Base-by-base conservation (phyloP, 2,329 filamentous ascomycete species). In the Aspergillus spinulosporus region DNA sequence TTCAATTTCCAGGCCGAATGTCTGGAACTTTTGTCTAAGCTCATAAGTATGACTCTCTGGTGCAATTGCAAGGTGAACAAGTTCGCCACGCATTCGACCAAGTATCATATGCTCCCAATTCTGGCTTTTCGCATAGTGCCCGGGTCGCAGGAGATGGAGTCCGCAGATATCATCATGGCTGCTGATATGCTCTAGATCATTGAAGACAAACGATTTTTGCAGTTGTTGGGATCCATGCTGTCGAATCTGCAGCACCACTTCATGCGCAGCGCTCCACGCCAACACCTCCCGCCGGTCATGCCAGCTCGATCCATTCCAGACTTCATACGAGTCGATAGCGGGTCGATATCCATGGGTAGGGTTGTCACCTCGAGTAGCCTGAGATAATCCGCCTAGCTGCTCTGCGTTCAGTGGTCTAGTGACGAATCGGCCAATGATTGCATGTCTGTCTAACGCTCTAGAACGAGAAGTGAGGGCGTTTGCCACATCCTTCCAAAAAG, bases 91-190 rank as follows among this genome's bases (percentile, higher is more conserved):
- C 15, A 83, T 79, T 44, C 83, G 82, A 4, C 83, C 82, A 46
- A 82, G 76, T 3, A 86, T 75, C 29, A 86, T 63, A 46, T 79
- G 70, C 59, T 84, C 76, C 5, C 63, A 68, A 14, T 72, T 70
- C 4, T 64, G 57, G 2, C 66, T 63, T 40, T 68, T 68, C 47
- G 64, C 59, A 52, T 64, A 65, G 52, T 79, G 75, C 26, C 73
- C 67, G 4, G 77, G 72, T 29, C 72, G 71, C 31, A 88, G 64
- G 1, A 87, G 64, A 60, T 82, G 81, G 48, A 87, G 59, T 31
- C 79, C 76, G 14, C 82, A 82, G 34, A 88, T 82, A 66, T 88
- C 85, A 65, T 87, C 83, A 53, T 78, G 50, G 76, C 84, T 74
- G 61, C 83, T 82, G 26, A 71, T 68, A 44, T 78, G 74, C 5